phyloP scores from a whole-genome alignment of 352 stramenopile species.

The Phytophthora rubi region DNA sequence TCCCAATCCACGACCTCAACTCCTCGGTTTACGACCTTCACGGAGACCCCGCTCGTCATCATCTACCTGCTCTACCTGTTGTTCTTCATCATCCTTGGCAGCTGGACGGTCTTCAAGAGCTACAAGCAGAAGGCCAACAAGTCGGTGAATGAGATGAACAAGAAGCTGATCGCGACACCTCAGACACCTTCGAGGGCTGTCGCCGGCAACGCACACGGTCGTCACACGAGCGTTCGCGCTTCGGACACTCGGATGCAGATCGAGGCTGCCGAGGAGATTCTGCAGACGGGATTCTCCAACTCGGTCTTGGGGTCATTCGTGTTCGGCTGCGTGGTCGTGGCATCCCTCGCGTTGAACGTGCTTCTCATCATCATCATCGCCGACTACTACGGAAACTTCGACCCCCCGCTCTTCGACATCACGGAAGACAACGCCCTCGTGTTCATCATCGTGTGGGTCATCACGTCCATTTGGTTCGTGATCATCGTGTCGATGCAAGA shows the following conservation, averaged over 20 bases:
- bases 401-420: conserved; percentile 32
- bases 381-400: conserved; percentile 58
- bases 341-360: conserved; percentile 48
- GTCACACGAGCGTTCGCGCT: conserved; percentile 19
- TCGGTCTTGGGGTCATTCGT: conserved; percentile 28
- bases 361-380: conserved; percentile 55
- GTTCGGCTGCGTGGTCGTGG: conserved; percentile 49
- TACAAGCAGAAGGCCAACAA: conserved; percentile 29
- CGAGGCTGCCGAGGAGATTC: conserved; percentile 4
- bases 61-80: conserved; percentile 41
- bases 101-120: conserved; percentile 29
- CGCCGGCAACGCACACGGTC: conserved; percentile 8
- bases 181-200: conserved; percentile 32
- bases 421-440: conserved; percentile 28
- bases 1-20: conserved; percentile 14
- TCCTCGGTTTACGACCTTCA: conserved; percentile 34
- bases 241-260: conserved; percentile 27
- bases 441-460: conserved; percentile 41
- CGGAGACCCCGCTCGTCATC: conserved; percentile 31
- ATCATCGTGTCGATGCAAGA: conserved; percentile 25
- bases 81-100: conserved; percentile 41
- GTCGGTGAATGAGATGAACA: conserved; percentile 40
- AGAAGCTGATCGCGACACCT: conserved; percentile 24
- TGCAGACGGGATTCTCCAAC: conserved; percentile 29
- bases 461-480: conserved; percentile 32